These are phyloP conservation scores for Podaxis sp. DNA, from an alignment of 768 basidiomycete genomes.

Conservation along the genomic window DNA sequence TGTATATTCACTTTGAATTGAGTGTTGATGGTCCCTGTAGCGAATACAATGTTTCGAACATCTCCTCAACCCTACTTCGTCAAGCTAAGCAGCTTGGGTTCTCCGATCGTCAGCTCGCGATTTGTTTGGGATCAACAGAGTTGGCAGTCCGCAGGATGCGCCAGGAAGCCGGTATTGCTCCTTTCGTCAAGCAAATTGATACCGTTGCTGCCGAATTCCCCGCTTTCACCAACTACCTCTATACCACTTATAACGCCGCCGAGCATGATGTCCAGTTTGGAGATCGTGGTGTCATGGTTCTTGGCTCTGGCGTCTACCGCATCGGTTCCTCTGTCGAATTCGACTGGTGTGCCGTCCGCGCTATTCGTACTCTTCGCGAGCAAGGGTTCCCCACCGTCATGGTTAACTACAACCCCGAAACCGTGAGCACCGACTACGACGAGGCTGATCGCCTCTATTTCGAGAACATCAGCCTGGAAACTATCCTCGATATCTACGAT, in stretches of 20 bases:
- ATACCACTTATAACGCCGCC: conserved; percentile 96
- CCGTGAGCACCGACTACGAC: conserved; percentile 98
- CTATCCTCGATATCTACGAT: conserved; percentile 96
- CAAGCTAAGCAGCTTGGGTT: conserved; percentile 95
- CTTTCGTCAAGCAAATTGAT: conserved; percentile 98
- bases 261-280: conserved; percentile 90
- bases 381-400: conserved; percentile 94
- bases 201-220: conserved; percentile 99
- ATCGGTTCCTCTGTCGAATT: conserved; percentile 99
- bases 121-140: conserved; percentile 84
- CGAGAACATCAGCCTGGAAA: conserved; percentile 96
- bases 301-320: conserved; percentile 97
- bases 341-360: conserved; percentile 99
- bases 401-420: conserved; percentile 99
- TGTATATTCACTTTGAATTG: neutral
- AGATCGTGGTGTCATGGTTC: conserved; percentile 94
- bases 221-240: conserved; percentile 97
- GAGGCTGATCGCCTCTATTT: conserved; percentile 98
- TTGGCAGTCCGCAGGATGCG: conserved; percentile 90
- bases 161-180: conserved; percentile 78
- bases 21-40: conserved; percentile 34
- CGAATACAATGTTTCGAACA: conserved; percentile 59
- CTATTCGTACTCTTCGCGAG: conserved; percentile 94
- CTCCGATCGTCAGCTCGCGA: conserved; percentile 89
- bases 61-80: conserved; percentile 63